Evolutionary conservation across 139 green algal species (phyloP).

Genomic region (Tetraselmis striata): DNA sequence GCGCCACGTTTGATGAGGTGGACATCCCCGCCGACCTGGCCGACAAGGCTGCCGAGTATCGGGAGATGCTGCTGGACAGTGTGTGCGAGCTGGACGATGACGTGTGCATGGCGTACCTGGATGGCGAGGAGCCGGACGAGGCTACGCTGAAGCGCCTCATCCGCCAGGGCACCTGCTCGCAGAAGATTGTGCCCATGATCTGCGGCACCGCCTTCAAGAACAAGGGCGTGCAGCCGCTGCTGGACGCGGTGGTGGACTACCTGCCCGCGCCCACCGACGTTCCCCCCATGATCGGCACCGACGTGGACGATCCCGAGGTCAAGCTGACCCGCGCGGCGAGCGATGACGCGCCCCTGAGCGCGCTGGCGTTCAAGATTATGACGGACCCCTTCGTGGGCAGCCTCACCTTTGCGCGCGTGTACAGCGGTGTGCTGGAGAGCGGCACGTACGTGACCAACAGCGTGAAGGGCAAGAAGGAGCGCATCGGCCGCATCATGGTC

Average conservation of each 20-base stretch:
- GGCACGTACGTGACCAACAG: slow-evolving; percentile 87
- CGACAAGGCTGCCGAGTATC: slow-evolving; percentile 78
- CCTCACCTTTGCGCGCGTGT: slow-evolving; percentile 95
- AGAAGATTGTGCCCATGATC: slow-evolving; percentile 84
- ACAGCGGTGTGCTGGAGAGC: slow-evolving; percentile 63
- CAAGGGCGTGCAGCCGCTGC: slow-evolving; percentile 98
- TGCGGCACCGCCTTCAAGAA: slow-evolving; percentile 99
- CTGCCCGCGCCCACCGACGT: slow-evolving; percentile 89
- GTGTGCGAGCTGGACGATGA: slow-evolving; percentile 19
- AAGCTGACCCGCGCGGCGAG: slow-evolving; percentile 62
- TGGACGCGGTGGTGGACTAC: slow-evolving; percentile 93
- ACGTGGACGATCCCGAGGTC: slow-evolving; percentile 57
- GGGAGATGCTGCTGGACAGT: slow-evolving; percentile 82
- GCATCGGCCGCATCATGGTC: slow-evolving; percentile 91
- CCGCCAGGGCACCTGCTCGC: slow-evolving; percentile 81
- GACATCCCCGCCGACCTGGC: slow-evolving; percentile 86
- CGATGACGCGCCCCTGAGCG: slow-evolving; percentile 86
- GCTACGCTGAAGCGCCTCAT: slow-evolving; percentile 78
- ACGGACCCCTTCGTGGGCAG: slow-evolving; percentile 92
- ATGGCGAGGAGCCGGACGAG: slow-evolving; percentile 75
- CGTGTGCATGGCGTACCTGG: neutral
- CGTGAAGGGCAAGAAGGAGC: slow-evolving; percentile 96
- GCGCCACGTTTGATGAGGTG: slow-evolving; percentile 75
- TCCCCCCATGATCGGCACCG: slow-evolving; percentile 38
- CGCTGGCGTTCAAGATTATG: slow-evolving; percentile 99